Evolutionary conservation across 192 early-diverging fungal species (phyloP), one percentile per base, ranked within the genome.

Genomic region (Chytriomyces confervae): DNA sequence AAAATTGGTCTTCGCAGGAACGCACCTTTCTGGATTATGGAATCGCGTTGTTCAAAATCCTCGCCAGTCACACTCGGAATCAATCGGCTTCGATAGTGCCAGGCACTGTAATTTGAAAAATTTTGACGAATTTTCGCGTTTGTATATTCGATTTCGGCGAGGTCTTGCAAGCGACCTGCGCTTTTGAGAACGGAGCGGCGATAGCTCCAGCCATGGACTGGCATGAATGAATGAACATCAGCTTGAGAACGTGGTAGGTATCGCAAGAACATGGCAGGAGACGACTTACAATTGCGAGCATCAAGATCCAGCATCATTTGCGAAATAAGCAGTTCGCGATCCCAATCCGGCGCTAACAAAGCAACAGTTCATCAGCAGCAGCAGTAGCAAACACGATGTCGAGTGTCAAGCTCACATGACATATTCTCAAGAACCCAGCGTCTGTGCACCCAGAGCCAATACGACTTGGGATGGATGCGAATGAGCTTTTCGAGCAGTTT

Each of bases 71-170:
- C 50, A 6, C 75, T 8, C 10, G 66, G 90, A 36, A 99, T 80
- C 13, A 96, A 75, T 77, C 94, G 97, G 67, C 90, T 92, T 66
- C 98, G 83, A 77, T 97, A 93, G 79, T 99, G 97, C 98, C 98
- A 99, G n/a, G 98, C 98, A 11, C 96, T 94, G 79, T 94, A 96
- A 85, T 99, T 99, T 23, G 94, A 95, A 80, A 96, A 98, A 82
- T 94, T 95, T 78, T 93, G 90, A 61, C 88, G 88, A 81, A 99
- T 97, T 82, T 99, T 97, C 60, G 83, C 85, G 0, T 90, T 93
- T 0, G 96, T 97, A 80, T 91, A 99, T 18, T 94, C 92, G 80
- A 96, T 94, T 83, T 99, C 97, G 20, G 75, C 75, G 29, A 82
- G 61, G 13, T 85, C 84, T 45, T 89, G 79, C 0, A 50, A 13